Evolutionary conservation across 2,329 filamentous ascomycete genomes (phyloP), one percentile per base, ranked within the genome.

Genomic region (Pseudocercospora pini-densiflorae): DNA sequence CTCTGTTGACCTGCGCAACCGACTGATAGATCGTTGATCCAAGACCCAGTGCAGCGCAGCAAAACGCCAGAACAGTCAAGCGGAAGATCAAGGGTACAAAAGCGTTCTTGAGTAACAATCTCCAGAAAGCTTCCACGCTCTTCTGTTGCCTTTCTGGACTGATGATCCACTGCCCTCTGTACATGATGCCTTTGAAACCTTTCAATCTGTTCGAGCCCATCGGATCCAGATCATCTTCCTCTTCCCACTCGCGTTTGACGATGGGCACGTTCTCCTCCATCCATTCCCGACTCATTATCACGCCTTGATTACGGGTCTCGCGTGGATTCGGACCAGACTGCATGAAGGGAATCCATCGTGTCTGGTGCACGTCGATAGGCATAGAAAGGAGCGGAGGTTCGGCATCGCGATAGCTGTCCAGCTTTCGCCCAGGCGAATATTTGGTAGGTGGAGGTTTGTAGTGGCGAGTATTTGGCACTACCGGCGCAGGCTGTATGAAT

Each of bases 71-170:
- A 59, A 97, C 92, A 14, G 88, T 90, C 21, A 97, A 81, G 61
- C 95, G 92, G 77, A 97, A 92, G 14, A 91, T 82, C 62, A 97
- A 83, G 2, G 95, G 95, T 0, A 97, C 91, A 70, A 97, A 89
- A 12, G 93, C 91, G 75, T 94, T 93, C 65, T 90, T 89, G 74
- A 97, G 84, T 29, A 96, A 83, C 43, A 88, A 86, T 61, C 86
- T 85, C 76, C 75, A 77, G 63, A 77, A 77, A n/a, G 77, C 61
- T 60, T 71, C 66, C 49, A 77, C 73, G 8, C 72, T 76, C 68
- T 68, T 70, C 62, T 77, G 74, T 67, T 77, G 75, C 66, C 75
- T 70, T 64, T 77, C 75, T 10, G 79, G 77, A 66, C 75, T 82
- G 64, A 84, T 80, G 59, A 84, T 71, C 76, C 83, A 85, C 55